Conservation (phyloP, 257 asterid genomes). For the Anisodus tanguticus region DNA sequence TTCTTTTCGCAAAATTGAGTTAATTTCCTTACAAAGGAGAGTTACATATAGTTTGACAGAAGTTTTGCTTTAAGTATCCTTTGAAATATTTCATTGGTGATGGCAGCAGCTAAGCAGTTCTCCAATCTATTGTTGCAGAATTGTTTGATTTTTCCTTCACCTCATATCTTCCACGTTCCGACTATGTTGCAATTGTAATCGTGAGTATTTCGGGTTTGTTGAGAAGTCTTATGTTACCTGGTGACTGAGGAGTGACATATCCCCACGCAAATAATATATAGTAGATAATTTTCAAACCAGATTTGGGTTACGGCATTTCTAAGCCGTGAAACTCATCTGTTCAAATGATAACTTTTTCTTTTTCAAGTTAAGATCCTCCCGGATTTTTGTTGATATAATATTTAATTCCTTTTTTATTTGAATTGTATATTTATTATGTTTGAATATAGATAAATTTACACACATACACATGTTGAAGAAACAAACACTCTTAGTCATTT, state of each 20-base stretch:
- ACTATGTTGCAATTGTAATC: not conserved
- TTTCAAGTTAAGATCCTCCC: not conserved
- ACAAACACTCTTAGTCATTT: not conserved
- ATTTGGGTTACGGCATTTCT: not conserved
- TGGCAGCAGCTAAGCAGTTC: not conserved
- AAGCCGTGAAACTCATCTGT: not conserved
- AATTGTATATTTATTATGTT: not conserved
- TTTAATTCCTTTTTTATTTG: not conserved
- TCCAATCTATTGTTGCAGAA: conserved; percentile 12
- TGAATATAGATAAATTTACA: not conserved
- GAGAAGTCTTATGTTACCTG: not conserved
- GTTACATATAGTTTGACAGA: not conserved
- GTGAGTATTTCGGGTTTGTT: not conserved
- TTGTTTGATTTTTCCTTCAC: not conserved
- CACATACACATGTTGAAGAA: not conserved
- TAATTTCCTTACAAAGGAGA: not conserved
- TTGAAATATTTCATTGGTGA: not conserved
- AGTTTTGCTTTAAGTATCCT: not conserved
- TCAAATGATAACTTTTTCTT: not conserved
- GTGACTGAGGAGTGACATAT: not conserved
- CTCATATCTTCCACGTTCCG: not conserved
- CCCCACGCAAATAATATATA: not conserved
- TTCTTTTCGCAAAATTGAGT: not conserved
- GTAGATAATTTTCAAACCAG: not conserved
- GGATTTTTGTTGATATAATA: not conserved